These are phyloP conservation scores for Colletotrichum sp. DNA, from an alignment of 2,329 filamentous ascomycete species.

Conservation along the genomic window DNA sequence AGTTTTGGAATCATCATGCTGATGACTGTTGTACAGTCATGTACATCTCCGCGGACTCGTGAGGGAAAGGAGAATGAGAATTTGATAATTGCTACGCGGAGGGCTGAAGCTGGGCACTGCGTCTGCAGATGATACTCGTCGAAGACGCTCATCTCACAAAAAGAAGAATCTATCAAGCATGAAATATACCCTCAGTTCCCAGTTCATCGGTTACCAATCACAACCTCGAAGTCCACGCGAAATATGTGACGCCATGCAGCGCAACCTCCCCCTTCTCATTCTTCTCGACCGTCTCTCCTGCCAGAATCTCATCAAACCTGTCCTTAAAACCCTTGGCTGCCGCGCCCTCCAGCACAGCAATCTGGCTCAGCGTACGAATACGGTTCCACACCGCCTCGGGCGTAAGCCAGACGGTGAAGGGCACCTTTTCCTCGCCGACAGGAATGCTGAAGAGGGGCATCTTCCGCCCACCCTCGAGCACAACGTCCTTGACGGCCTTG, in stretches of 20 bases:
- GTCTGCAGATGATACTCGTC: not conserved
- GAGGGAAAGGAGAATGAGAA: not conserved
- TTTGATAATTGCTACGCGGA: not conserved
- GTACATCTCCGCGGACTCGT: conserved; percentile 72
- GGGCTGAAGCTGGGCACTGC: not conserved
- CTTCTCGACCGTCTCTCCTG: conserved; percentile 55
- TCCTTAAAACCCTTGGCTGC: conserved; percentile 52
- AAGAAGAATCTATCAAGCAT: not conserved
- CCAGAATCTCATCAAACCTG: conserved; percentile 59
- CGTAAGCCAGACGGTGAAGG: conserved; percentile 63
- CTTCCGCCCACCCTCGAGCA: conserved; percentile 32
- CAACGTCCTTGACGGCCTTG: conserved; percentile 51
- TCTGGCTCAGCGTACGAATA: conserved; percentile 70
- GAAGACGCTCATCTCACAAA: not conserved
- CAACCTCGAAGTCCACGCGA: conserved; percentile 64
- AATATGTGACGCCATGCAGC: conserved; percentile 67
- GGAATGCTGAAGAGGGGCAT: conserved; percentile 63
- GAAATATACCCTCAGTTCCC: conserved; percentile 17
- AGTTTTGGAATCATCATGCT: not conserved
- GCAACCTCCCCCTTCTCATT: conserved; percentile 68
- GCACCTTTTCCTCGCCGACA: conserved; percentile 59
- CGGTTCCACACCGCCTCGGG: conserved; percentile 68
- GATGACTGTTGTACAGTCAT: conserved; percentile 54
- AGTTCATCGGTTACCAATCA: conserved; percentile 25
- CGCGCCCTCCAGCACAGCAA: conserved; percentile 62